Conservation (phyloP, 108 stramenopile genomes). For the Aureococcus anophagefferens region DNA sequence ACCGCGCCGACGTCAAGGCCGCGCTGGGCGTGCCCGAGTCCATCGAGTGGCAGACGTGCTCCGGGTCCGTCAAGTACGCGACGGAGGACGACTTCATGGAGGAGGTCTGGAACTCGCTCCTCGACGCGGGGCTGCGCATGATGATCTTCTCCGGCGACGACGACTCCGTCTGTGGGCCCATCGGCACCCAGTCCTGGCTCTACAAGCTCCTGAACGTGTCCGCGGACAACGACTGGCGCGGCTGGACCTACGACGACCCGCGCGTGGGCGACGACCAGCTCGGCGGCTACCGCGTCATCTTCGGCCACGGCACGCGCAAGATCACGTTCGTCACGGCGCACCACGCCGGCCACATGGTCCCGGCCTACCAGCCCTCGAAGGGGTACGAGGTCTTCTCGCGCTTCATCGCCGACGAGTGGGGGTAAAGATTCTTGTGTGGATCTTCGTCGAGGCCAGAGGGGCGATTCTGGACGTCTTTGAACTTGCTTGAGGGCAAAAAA, state of each 20-base stretch:
- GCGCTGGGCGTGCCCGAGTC: conserved; percentile 27
- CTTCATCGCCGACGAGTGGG: too few relatives aligned
- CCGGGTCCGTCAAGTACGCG: too few relatives aligned
- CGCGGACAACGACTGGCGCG: conserved; percentile 4
- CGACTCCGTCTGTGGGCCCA: conserved; percentile 21
- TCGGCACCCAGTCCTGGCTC: conserved; percentile 28
- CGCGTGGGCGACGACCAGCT: conserved; percentile 23
- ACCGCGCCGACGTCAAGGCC: conserved; percentile 31
- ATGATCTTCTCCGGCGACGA: too few relatives aligned
- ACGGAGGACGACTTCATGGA: conserved; percentile 14
- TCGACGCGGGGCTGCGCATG: conserved; percentile 16
- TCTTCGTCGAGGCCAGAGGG: too few relatives aligned
- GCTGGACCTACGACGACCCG: too few relatives aligned
- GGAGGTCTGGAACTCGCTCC: conserved; percentile 31
- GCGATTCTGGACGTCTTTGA: too few relatives aligned
- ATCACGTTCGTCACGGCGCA: conserved; percentile 34
- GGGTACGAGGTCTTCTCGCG: conserved; percentile 17
- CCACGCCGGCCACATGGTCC: conserved; percentile 40
- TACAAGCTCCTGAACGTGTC: conserved; percentile 8
- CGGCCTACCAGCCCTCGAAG: conserved; percentile 29
- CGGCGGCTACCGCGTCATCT: conserved; percentile 32
- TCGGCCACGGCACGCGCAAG: conserved; percentile 14
- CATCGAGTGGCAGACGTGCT: conserved; percentile 28
- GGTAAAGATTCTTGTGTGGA: too few relatives aligned
- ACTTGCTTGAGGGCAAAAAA: too few relatives aligned